Base-by-base conservation (phyloP, 2,329 filamentous ascomycete genomes). In the Fusarium anthophilum region DNA sequence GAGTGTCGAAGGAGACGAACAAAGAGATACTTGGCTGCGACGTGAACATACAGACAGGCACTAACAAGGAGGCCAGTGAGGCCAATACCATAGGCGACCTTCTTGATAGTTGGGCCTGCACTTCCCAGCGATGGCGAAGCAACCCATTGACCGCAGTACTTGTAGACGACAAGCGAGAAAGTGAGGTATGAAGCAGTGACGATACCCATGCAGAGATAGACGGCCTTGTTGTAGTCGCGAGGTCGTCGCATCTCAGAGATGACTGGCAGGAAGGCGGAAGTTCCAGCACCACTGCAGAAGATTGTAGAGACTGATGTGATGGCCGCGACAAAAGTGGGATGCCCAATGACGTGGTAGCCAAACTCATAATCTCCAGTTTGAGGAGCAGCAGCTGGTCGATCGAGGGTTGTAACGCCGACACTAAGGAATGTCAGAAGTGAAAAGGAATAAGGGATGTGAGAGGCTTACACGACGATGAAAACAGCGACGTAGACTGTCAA, bases 311-410 rank as follows among this genome's bases (percentile, higher is more conserved):
- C 59, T 54, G 87, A 87, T 0, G 85, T 84, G 68, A 91, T 89
- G 3, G 88, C 89, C 0, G 83, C 85, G 0, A 85, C 85, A 75
- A 91, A 91, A 22, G 82, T 85, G 0, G 89, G 88, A 68, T 86
- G 79, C 1, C 82, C 85, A 53, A 90, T 85, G 8, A 83, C 84
- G 35, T 83, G 79, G 75, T 85, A 91, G 22, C 88, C 89, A 2
- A 90, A 82, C 0, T 91, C 87, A 72, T 83, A 91, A 30, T 84
- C 81, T 1, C 89, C 89, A 0, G 84, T 85, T 65, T 85, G 83
- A 6, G 89, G 89, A 3, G 89, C 89, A 3, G 87, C 86, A 3
- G 89, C 88, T 15, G 89, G 89, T 8, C 88, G 83, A 69, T 87
- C 85, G 24, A 82, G 83, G 4, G 83, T 84, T 0, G 87, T 89